Conservation (phyloP, 192 early-diverging fungal species). For the Podochytrium sp. region DNA sequence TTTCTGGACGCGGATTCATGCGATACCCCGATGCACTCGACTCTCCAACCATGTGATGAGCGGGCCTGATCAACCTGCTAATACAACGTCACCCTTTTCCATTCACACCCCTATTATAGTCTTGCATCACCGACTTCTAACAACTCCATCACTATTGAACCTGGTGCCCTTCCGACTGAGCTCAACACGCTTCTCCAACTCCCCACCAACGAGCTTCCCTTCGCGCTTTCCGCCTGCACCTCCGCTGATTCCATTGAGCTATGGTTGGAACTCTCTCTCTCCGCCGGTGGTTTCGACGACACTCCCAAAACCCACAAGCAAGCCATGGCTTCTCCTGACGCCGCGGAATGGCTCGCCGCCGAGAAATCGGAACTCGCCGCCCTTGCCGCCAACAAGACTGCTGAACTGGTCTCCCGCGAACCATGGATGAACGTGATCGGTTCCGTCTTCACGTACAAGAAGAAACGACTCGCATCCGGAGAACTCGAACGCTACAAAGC, state of each 20-base stretch:
- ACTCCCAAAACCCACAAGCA: not conserved
- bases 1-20: too few relatives aligned
- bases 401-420: not conserved
- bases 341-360: not conserved
- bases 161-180: not conserved
- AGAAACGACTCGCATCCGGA: conserved; percentile 15
- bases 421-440: not conserved
- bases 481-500: conserved; percentile 36
- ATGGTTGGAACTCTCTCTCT: not conserved
- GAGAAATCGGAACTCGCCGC: not conserved
- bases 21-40: too few relatives aligned
- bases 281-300: too few relatives aligned
- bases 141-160: not conserved
- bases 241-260: not conserved
- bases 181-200: not conserved
- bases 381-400: not conserved
- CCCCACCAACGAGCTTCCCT: not conserved
- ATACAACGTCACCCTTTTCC: too few relatives aligned
- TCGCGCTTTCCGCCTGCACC: not conserved
- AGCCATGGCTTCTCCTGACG: not conserved
- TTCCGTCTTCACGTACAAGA: conserved; percentile 23
- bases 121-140: too few relatives aligned
- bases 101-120: too few relatives aligned
- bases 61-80: too few relatives aligned
- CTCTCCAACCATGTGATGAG: too few relatives aligned